Evolutionary conservation across 306 rosid species (phyloP).

Genomic region (Prunus armeniaca): DNA sequence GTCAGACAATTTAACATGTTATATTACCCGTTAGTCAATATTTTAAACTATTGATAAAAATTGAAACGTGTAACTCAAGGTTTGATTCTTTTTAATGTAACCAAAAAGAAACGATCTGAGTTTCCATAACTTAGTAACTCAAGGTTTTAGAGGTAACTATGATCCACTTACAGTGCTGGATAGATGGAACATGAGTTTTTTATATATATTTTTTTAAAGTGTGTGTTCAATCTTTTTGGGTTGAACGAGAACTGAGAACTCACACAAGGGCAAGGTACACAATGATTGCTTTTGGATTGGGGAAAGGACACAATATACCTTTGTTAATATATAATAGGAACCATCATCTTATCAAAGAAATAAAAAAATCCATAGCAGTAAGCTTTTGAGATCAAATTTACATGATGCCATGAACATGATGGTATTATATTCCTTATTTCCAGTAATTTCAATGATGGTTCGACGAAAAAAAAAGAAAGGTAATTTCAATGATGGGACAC

Average conservation of each 20-base stretch:
- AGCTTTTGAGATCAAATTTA: conserved; percentile 8
- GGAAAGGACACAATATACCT: conserved; percentile 19
- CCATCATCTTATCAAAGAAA: conserved; percentile 1
- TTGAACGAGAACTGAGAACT: neutral
- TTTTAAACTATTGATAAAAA: too few species aligned
- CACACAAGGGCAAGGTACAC: neutral
- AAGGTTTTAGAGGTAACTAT: too few species aligned
- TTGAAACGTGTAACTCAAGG: too few species aligned
- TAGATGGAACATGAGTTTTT: neutral
- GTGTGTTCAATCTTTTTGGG: neutral
- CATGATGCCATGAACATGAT: conserved; percentile 18
- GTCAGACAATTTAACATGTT: neutral
- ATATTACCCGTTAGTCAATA: too few species aligned
- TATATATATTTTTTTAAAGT: too few species aligned
- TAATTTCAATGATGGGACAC: conserved; percentile 39
- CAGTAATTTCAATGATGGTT: conserved; percentile 30
- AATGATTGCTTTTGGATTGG: conserved; percentile 31
- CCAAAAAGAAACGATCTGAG: too few species aligned
- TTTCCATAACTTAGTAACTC: too few species aligned
- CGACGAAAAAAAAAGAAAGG: too few species aligned
- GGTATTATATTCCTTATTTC: conserved; percentile 26
- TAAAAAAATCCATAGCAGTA: neutral
- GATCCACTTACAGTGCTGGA: neutral
- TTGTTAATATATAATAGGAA: conserved; percentile 19
- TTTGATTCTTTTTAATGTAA: too few species aligned